phyloP scores from a whole-genome alignment of 2,329 filamentous ascomycete species.

The Fusarium nisikadoi region DNA sequence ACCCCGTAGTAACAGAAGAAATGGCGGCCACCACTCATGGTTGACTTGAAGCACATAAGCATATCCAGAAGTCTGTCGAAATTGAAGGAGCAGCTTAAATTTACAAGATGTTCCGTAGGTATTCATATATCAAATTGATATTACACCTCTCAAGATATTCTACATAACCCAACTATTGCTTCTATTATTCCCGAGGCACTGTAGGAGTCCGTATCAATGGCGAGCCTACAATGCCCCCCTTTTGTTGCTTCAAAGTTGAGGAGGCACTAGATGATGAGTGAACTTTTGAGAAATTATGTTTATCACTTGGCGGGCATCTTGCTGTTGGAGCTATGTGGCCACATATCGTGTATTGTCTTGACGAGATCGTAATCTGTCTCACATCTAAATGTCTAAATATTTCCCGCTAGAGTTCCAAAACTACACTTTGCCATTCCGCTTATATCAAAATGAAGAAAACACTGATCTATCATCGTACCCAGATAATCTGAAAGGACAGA shows the following conservation, averaged over 20 bases:
- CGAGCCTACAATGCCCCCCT: background rate
- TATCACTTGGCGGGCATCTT: background rate
- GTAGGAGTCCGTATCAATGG: too few relatives aligned
- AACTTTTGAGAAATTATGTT: background rate
- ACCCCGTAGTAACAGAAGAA: background rate
- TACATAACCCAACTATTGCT: background rate
- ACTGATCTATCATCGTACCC: constrained; percentile 6
- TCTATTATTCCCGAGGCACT: background rate
- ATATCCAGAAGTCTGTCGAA: background rate
- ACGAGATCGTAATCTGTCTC: background rate
- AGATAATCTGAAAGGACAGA: constrained; percentile 8
- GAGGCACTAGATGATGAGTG: background rate
- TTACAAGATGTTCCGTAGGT: background rate
- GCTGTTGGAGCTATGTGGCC: background rate
- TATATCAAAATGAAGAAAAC: background rate
- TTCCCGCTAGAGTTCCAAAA: background rate
- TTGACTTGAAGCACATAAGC: background rate
- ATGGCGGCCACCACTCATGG: too few relatives aligned
- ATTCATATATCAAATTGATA: background rate
- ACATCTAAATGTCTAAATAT: constrained; percentile 25
- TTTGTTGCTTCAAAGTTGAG: too few relatives aligned
- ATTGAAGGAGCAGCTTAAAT: background rate
- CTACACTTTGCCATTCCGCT: background rate
- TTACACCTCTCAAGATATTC: background rate
- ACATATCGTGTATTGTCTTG: constrained; percentile 6